Evolutionary conservation across 257 asterid species (phyloP).

Genomic region (Haberlea rhodopensis): DNA sequence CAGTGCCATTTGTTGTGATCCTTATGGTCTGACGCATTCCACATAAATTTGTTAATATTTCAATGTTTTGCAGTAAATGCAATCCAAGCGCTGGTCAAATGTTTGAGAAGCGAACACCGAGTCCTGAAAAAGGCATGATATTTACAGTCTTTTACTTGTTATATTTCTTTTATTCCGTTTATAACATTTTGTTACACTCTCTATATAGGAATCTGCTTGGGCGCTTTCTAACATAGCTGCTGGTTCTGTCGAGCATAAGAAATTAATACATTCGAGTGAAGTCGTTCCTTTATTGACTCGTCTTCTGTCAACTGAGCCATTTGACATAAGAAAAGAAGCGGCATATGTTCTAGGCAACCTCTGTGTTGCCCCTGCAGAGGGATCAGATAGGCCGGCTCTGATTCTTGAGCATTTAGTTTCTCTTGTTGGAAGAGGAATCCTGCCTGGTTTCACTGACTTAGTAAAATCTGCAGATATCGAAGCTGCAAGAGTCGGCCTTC

Average conservation of each 20-base stretch:
- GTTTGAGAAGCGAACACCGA: slow-evolving; percentile 80
- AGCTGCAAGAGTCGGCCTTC: slow-evolving; percentile 93
- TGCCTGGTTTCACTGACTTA: slow-evolving; percentile 69
- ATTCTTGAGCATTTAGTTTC: slow-evolving; percentile 80
- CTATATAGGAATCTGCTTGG: slow-evolving; percentile 86
- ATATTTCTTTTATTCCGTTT: slow-evolving; percentile 10
- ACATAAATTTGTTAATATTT: slow-evolving; percentile 13
- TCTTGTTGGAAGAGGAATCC: slow-evolving; percentile 74
- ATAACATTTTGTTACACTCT: slow-evolving; percentile 5
- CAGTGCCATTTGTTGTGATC: background rate
- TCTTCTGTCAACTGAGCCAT: slow-evolving; percentile 69
- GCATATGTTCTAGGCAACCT: slow-evolving; percentile 89
- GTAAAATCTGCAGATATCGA: slow-evolving; percentile 84
- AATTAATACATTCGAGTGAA: slow-evolving; percentile 69
- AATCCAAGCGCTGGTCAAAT: slow-evolving; percentile 68
- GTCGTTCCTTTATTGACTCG: slow-evolving; percentile 53
- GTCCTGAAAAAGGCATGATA: slow-evolving; percentile 68
- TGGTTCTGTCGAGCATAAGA: slow-evolving; percentile 80
- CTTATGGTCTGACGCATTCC: slow-evolving; percentile 3
- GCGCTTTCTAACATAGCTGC: slow-evolving; percentile 87
- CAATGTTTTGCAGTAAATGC: slow-evolving; percentile 43
- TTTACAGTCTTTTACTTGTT: slow-evolving; percentile 14
- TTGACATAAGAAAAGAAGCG: slow-evolving; percentile 89
- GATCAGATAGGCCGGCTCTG: slow-evolving; percentile 62
- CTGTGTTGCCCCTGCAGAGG: slow-evolving; percentile 73